phyloP scores from a whole-genome alignment of 768 basidiomycete genomes.

The Boletus sp. region DNA sequence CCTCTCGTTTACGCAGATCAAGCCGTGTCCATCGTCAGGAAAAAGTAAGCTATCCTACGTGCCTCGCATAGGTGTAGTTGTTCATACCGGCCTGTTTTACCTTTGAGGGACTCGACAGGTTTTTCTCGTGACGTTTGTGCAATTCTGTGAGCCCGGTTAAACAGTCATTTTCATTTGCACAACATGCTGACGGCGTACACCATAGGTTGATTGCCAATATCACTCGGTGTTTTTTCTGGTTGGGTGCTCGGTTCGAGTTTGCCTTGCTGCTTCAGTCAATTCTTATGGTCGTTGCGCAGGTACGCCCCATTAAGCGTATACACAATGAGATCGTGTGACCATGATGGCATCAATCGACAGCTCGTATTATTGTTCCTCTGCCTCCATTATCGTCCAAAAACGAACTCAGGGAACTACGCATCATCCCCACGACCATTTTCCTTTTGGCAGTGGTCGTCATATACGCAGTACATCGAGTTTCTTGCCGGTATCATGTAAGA shows the following conservation, averaged over 20 bases:
- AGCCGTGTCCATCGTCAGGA: constrained; percentile 74
- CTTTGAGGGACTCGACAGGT: constrained; percentile 71
- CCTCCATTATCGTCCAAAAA: constrained; percentile 62
- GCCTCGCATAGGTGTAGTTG: neutral
- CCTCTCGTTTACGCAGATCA: constrained; percentile 86
- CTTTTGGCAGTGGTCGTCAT: constrained; percentile 86
- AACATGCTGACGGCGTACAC: constrained; percentile 9
- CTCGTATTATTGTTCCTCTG: constrained; percentile 81
- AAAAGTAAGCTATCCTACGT: constrained; percentile 47
- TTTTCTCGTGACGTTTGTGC: constrained; percentile 87
- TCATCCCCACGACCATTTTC: constrained; percentile 63
- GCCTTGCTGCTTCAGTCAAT: constrained; percentile 79
- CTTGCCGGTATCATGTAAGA: constrained; percentile 72
- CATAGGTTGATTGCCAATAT: constrained; percentile 78
- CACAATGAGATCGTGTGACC: constrained; percentile 19
- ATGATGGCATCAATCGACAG: constrained; percentile 37
- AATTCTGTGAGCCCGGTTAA: constrained; percentile 54
- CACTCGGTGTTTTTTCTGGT: constrained; percentile 88
- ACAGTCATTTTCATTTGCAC: neutral
- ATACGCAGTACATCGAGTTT: constrained; percentile 80
- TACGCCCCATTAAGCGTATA: constrained; percentile 30
- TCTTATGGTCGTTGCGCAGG: constrained; percentile 84
- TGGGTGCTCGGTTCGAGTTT: constrained; percentile 75
- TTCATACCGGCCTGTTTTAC: constrained; percentile 6
- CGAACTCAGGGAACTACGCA: constrained; percentile 57